phyloP scores from a whole-genome alignment of 805 yeast species.

The Metschnikowia koreensis region DNA sequence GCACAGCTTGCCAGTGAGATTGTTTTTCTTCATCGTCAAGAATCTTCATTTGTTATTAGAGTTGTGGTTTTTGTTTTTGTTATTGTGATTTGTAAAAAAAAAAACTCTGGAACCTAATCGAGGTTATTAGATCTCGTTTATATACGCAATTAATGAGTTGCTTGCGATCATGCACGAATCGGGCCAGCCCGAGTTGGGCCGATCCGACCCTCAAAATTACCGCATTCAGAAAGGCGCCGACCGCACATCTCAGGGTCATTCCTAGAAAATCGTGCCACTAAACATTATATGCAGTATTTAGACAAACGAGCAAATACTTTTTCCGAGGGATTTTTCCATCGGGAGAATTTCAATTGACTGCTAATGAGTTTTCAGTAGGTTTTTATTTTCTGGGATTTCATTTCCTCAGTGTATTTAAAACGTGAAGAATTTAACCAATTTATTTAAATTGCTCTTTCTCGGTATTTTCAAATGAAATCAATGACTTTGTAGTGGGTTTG shows the following conservation, averaged over 20 bases:
- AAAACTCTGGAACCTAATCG: too few relatives aligned
- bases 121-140: not conserved
- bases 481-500: too few relatives aligned
- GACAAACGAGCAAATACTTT: not conserved
- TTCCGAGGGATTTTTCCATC: not conserved
- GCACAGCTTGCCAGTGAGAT: constrained; percentile 60
- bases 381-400: too few relatives aligned
- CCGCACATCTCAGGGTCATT: not conserved
- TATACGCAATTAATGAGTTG: not conserved
- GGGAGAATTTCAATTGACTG: not conserved
- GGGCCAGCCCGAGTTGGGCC: constrained; percentile 1
- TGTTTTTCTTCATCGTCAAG: constrained; percentile 62
- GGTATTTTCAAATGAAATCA: too few relatives aligned
- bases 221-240: not conserved
- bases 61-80: not conserved
- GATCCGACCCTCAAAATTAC: constrained; percentile 1
- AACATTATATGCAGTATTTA: not conserved
- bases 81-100: not conserved
- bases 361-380: too few relatives aligned
- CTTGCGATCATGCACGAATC: not conserved
- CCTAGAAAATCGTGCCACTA: not conserved
- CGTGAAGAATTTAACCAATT: too few relatives aligned
- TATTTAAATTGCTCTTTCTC: too few relatives aligned
- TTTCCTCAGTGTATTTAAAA: too few relatives aligned
- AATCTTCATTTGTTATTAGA: constrained; percentile 52